phyloP scores from a whole-genome alignment of 495 filamentous ascomycete genomes.

The Aspergillus asperescens region DNA sequence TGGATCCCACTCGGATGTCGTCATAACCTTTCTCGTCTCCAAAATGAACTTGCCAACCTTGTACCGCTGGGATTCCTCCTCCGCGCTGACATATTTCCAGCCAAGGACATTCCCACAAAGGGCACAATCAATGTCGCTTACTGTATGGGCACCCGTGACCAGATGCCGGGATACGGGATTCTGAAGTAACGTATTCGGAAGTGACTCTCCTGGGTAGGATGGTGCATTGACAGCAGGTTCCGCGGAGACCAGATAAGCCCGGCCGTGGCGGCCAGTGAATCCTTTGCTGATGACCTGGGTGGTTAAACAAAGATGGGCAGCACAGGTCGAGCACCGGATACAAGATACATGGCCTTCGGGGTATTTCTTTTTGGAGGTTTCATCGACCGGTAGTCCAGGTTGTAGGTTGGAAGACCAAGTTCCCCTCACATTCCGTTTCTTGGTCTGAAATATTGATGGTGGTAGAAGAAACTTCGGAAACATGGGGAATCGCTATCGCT shows the following conservation, averaged over 20 bases:
- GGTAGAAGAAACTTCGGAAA: conserved; percentile 51
- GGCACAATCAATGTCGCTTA: conserved; percentile 51
- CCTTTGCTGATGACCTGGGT: conserved; percentile 84
- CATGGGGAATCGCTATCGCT: conserved; percentile 8
- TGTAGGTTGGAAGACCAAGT: conserved; percentile 16
- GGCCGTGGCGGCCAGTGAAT: conserved; percentile 90
- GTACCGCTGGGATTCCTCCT: conserved; percentile 75
- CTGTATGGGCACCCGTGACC: conserved; percentile 69
- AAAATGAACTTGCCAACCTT: conserved; percentile 97
- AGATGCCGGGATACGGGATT: conserved; percentile 65
- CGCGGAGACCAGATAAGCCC: conserved; percentile 76
- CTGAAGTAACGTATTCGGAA: conserved; percentile 54
- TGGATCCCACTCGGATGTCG: conserved; percentile 65
- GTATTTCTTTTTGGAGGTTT: conserved; percentile 32
- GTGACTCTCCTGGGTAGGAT: conserved; percentile 30
- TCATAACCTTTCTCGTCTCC: conserved; percentile 70
- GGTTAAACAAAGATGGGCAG: conserved; percentile 66
- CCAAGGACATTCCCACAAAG: conserved; percentile 67
- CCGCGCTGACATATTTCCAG: conserved; percentile 90
- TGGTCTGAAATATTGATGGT: conserved; percentile 42
- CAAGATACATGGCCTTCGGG: conserved; percentile 49
- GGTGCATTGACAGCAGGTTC: conserved; percentile 27
- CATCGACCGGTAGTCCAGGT: conserved; percentile 4
- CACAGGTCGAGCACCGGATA: conserved; percentile 69
- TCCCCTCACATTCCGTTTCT: conserved; percentile 24